Evolutionary conservation across 148 eudicot genomes (phyloP), one percentile per base, ranked within the genome.

Genomic region (Camellia japonica): DNA sequence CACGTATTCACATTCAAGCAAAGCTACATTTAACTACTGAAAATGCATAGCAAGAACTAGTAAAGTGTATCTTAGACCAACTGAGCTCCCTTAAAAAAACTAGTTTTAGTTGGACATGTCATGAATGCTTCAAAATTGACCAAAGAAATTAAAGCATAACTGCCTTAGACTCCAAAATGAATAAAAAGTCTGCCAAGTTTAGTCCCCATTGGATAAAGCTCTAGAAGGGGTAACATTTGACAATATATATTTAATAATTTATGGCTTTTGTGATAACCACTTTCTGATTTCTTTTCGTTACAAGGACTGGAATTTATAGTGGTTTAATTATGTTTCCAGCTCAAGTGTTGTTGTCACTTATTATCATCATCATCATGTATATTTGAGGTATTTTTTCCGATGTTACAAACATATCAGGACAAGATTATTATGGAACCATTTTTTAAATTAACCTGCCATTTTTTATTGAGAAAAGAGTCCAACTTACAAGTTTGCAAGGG

Each of bases 401-500:
- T 43, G 11, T 42, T 20, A 14, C 63, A 20, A n/a, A 10, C 30
- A 19, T 30, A 30, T 30, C 38, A 30, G 0, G 56, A n/a, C 13
- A 30, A 63, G 58, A 16, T 71, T 6, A 42, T 44, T 47, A 71
- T 41, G 47, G 9, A 63, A 73, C 43, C 30, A 63, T 47, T 43
- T 70, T 71, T 65, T 30, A 4, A 71, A 81, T 20, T 44, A 73
- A 67, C 11, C 19, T 12, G 4, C 38, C 38, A 30, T 30, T 30
- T 30, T 30, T 30, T 18, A 44, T 16, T 7, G 11, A 15, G 73
- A 54, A 71, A 20, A 63, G 46, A 68, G 71, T 64, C 63, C 20
- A 20, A 74, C 91, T 47, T 87, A 89, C 92, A 89, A 18, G 82
- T 86, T 85, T 49, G 30, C 42, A 20, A 89, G 92, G 73, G 90